Conservation (phyloP, 495 filamentous ascomycete genomes). For the Neurospora sp. region DNA sequence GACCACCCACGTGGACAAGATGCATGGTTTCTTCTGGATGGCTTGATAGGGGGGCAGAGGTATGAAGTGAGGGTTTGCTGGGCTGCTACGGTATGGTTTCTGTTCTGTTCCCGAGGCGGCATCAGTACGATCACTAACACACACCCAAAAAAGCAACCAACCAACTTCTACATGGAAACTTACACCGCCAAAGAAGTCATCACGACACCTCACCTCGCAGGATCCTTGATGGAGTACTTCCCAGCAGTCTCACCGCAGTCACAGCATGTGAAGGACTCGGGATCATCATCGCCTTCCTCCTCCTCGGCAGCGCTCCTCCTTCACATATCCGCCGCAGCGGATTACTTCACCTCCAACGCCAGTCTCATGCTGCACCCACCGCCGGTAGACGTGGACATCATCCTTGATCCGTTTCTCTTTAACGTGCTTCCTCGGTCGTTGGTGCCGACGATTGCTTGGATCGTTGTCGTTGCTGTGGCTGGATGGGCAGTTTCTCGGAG, state of each 20-base stretch:
- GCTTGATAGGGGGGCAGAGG: constrained; percentile 59
- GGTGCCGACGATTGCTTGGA: constrained; percentile 52
- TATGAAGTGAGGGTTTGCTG: constrained; percentile 94
- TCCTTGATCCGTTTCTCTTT: constrained; percentile 75
- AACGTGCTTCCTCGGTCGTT: constrained; percentile 65
- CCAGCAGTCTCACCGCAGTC: neutral
- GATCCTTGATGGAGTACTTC: constrained; percentile 55
- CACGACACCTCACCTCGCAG: constrained; percentile 48
- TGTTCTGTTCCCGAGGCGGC: neutral
- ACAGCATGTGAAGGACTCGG: neutral
- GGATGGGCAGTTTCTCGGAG: constrained; percentile 17
- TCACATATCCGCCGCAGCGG: constrained; percentile 63
- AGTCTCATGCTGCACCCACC: constrained; percentile 69
- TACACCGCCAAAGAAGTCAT: constrained; percentile 50
- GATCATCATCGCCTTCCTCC: constrained; percentile 33
- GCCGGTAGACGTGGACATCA: constrained; percentile 70
- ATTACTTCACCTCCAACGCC: constrained; percentile 66
- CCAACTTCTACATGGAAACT: constrained; percentile 59
- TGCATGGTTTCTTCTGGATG: constrained; percentile 77
- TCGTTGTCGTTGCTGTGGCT: constrained; percentile 42
- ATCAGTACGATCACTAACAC: constrained; percentile 2
- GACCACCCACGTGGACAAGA: constrained; percentile 46
- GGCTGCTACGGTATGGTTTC: constrained; percentile 51
- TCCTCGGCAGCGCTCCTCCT: constrained; percentile 63
- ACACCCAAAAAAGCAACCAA: constrained; percentile 62